These are phyloP conservation scores for Salix viminalis DNA, from an alignment of 345 rosid genomes.

Conservation along the genomic window DNA sequence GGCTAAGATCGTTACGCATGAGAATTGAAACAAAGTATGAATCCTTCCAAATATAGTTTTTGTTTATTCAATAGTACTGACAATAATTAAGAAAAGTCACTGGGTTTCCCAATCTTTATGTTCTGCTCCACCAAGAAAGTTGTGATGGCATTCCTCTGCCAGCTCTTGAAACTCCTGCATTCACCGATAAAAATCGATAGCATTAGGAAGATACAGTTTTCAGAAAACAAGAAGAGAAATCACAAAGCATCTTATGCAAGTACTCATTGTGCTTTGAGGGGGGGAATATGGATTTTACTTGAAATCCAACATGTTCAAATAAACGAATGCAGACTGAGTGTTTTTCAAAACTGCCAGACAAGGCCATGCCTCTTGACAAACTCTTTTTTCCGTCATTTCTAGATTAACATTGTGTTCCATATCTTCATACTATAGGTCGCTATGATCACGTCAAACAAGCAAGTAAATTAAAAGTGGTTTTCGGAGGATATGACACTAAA, in stretches of 20 bases:
- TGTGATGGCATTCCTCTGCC: slow-evolving; percentile 80
- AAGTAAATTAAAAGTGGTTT: neutral
- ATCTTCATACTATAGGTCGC: neutral
- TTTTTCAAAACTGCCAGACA: neutral
- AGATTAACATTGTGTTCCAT: neutral
- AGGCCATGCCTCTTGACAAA: neutral
- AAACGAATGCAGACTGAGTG: neutral
- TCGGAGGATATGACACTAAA: neutral
- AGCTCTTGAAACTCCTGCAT: slow-evolving; percentile 82
- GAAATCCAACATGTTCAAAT: neutral
- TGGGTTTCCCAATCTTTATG: slow-evolving; percentile 30
- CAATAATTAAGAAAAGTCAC: slow-evolving; percentile 4
- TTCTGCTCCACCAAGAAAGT: slow-evolving; percentile 55
- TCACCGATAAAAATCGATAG: neutral
- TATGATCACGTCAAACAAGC: neutral
- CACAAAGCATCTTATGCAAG: neutral
- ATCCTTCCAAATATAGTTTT: neutral
- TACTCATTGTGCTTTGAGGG: neutral
- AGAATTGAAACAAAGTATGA: neutral
- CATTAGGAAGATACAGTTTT: neutral
- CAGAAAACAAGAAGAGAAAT: neutral
- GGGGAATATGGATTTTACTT: neutral
- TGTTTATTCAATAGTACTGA: neutral
- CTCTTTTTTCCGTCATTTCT: neutral
- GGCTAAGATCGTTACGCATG: neutral